phyloP scores from a whole-genome alignment of 75 land plant species.

The Picea glauca region DNA sequence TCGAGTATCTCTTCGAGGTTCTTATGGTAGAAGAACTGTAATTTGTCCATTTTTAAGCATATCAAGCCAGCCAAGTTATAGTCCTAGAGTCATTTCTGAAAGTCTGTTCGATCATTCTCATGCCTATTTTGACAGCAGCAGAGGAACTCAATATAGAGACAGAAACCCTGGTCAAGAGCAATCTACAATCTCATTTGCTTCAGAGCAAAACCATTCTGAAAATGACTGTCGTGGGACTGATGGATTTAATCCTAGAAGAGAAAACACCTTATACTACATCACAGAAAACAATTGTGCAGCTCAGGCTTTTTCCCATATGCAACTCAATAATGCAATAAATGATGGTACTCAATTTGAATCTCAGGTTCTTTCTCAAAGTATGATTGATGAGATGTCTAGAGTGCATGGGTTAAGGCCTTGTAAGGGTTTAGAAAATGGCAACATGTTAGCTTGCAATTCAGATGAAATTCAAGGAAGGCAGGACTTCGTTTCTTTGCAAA shows the following conservation, averaged over 20 bases:
- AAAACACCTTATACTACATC: not conserved
- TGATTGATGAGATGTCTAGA: not conserved
- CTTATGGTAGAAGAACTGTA: conserved; percentile 8
- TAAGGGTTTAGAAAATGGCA: not conserved
- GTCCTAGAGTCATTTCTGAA: conserved; percentile 5
- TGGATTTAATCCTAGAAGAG: not conserved
- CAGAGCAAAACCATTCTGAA: conserved; percentile 4
- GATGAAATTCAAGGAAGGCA: conserved; percentile 1
- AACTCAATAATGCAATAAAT: not conserved
- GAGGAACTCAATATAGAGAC: not conserved
- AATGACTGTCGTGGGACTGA: not conserved
- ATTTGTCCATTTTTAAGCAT: conserved; percentile 4
- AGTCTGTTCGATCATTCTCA: conserved; percentile 1
- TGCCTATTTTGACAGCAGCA: not conserved
- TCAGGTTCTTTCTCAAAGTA: not conserved
- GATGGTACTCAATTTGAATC: not conserved
- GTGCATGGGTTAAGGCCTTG: not conserved
- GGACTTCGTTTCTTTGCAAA: not conserved
- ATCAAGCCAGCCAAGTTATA: conserved; percentile 3
- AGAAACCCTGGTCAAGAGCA: not conserved
- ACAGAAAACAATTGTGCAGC: not conserved
- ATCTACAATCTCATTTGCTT: conserved; percentile 1
- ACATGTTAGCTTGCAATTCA: not conserved
- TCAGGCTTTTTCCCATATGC: not conserved
- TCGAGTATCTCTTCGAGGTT: conserved; percentile 60